phyloP scores from a whole-genome alignment of 257 asterid species.

The Scutellaria minor region DNA sequence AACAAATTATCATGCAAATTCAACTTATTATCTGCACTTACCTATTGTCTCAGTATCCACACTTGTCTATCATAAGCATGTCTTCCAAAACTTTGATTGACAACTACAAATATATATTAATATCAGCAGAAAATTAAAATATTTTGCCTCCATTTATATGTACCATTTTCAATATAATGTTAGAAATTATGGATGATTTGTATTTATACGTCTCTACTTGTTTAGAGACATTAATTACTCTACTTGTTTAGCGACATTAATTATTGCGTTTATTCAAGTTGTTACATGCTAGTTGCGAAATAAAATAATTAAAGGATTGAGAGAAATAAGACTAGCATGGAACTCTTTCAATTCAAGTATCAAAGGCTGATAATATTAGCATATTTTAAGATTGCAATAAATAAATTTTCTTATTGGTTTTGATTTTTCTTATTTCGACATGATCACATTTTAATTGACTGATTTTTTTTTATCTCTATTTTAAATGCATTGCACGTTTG shows the following conservation, averaged over 20 bases:
- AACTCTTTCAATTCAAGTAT: conserved; percentile 11
- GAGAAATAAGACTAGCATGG: not conserved
- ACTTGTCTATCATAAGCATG: conserved; percentile 9
- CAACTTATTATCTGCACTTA: not conserved
- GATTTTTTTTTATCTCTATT: not conserved
- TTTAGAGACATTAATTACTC: not conserved
- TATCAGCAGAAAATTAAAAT: conserved; percentile 1
- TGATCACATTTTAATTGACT: not conserved
- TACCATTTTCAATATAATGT: not conserved
- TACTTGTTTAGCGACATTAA: not conserved
- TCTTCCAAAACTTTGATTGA: not conserved
- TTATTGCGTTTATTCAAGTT: not conserved
- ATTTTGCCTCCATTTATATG: not conserved
- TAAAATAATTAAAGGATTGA: not conserved
- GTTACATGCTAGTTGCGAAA: not conserved
- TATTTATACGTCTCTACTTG: not conserved
- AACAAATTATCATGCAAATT: not conserved
- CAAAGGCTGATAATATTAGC: conserved; percentile 2
- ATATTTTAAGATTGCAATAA: not conserved
- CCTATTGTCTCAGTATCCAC: conserved; percentile 6
- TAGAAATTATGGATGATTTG: not conserved
- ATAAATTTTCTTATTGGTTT: not conserved
- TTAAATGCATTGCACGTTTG: not conserved
- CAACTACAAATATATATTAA: not conserved
- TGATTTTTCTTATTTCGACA: not conserved